Base-by-base conservation (phyloP, 495 filamentous ascomycete genomes). In the Aspergillus sclerotioniger region DNA sequence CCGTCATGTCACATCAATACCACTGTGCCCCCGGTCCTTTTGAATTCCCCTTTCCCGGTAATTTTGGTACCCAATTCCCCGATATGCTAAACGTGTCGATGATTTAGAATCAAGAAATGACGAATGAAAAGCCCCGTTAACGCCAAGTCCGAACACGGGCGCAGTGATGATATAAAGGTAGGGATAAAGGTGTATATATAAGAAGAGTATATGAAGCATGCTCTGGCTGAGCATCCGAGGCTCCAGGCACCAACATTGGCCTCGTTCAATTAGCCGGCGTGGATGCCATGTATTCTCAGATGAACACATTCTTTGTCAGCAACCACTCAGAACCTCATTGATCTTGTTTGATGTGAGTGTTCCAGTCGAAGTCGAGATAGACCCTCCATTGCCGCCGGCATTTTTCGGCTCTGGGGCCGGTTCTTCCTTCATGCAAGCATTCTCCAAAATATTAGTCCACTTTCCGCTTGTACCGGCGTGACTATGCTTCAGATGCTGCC, bases 391-490 rank as follows among this genome's bases (percentile, higher is more conserved):
- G 6, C 35, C 41, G 44, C 56, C 53, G 43, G 39, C 39, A 56
- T 72, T 71, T 33, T 67, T 63, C 3, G 70, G 67, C 51, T 78
- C 75, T 1, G 71, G 70, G 2, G 79, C 80, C 28, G 83, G 77
- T 71, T 98, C 93, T 60, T 96, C 92, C 73, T 92, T 89, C 93
- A 97, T 96, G 72, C 94, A 98, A 31, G 92, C 91, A 66, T 90
- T 95, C 68, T 98, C 94, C 43, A 98, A 75, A 78, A 96, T 93
- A 71, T 98, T 98, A 17, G 94, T 98, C 94, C 95, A 98, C 69
- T 98, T 98, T 20, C 94, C 94, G 73, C 92, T 96, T 2, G 91
- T 93, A 12, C 94, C 95, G 7, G 89, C 91, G 73, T 98, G 94
- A 68, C 93, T 97, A 65, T 98, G 94, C 78, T 98, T 98, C 53